These are phyloP conservation scores for Hippophae tibetana DNA, from an alignment of 306 rosid species.

Conservation along the genomic window DNA sequence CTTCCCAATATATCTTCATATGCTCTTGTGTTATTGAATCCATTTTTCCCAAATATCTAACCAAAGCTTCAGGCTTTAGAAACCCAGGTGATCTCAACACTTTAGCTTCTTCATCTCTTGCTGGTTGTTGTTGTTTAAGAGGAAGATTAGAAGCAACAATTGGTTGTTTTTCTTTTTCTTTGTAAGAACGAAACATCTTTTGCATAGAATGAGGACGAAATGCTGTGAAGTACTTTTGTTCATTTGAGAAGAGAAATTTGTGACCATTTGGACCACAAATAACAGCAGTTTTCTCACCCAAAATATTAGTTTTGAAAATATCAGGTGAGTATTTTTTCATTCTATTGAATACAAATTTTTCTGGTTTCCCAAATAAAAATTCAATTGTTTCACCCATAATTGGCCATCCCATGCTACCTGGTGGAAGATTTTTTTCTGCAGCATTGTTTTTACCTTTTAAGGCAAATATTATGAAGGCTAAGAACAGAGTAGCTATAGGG, in stretches of 20 bases:
- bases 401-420: slow-evolving; percentile 23
- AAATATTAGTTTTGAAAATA: slow-evolving; percentile 14
- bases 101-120: background rate
- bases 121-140: background rate
- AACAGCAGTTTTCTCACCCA: slow-evolving; percentile 8
- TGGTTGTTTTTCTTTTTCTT: background rate
- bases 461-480: too few relatives aligned
- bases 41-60: slow-evolving; percentile 2
- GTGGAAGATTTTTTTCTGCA: slow-evolving; percentile 4
- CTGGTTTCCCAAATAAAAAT: background rate
- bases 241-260: slow-evolving; percentile 11
- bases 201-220: slow-evolving; percentile 13
- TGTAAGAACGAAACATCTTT: slow-evolving; percentile 4
- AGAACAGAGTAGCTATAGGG: too few relatives aligned
- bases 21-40: slow-evolving; percentile 7
- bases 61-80: slow-evolving; percentile 4
- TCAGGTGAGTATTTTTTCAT: slow-evolving; percentile 9
- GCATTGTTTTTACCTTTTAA: too few relatives aligned
- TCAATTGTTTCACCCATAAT: slow-evolving; percentile 11
- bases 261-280: slow-evolving; percentile 6
- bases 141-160: background rate
- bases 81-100: slow-evolving; percentile 3
- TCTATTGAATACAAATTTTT: background rate
- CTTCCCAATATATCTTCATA: slow-evolving; percentile 3
- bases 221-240: background rate